A percentile compares a stretch with the other conserved stretches of the same genome.
Evolutionary conservation across 148 eudicot species (phyloP).

Genomic region (Cornus suecica): DNA sequence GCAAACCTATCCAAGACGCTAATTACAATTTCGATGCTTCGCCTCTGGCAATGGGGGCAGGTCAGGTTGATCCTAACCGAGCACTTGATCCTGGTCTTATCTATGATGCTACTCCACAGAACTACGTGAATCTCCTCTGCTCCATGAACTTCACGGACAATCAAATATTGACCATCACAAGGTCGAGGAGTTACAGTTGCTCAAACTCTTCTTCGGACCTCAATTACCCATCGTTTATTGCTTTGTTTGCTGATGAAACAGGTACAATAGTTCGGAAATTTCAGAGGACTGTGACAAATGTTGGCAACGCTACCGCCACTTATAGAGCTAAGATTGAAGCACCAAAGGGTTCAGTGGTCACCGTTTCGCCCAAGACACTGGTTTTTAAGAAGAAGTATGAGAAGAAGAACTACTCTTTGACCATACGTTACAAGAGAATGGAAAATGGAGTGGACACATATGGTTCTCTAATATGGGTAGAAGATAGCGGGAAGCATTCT

Average conservation of each 20-base stretch:
- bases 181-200: background rate
- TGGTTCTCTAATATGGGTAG: conserved; percentile 30
- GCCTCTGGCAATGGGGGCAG: background rate
- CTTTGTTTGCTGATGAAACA: background rate
- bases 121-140: background rate
- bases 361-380: conserved; percentile 20
- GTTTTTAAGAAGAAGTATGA: conserved; percentile 11
- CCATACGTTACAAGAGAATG: conserved; percentile 1
- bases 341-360: conserved; percentile 19
- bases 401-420: conserved; percentile 14
- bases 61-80: background rate
- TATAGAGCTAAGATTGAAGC: conserved; percentile 20
- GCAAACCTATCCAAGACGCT: background rate
- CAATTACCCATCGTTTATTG: conserved; percentile 30
- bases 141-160: background rate
- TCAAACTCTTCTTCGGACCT: conserved; percentile 14
- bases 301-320: conserved; percentile 15
- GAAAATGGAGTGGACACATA: background rate
- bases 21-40: background rate
- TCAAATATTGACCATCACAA: background rate
- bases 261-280: background rate
- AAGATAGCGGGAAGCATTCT: conserved; percentile 7
- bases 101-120: background rate
- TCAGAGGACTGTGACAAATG: conserved; percentile 28
- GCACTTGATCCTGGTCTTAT: background rate